Base-by-base conservation (phyloP, 495 filamentous ascomycete species). In the Pseudevernia furfuracea region DNA sequence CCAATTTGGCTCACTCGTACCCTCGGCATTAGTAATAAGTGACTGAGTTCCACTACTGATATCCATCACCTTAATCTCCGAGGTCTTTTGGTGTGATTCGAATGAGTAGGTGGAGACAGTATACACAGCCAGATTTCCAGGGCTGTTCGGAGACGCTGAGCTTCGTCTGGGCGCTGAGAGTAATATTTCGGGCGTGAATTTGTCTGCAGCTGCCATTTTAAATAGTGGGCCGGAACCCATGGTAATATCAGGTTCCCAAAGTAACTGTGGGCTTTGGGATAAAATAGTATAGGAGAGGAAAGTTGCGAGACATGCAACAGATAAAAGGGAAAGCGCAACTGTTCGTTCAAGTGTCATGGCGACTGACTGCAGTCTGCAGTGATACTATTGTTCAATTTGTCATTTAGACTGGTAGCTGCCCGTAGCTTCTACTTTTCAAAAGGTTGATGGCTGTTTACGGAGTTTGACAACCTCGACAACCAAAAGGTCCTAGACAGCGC, bases 131-230 rank as follows among this genome's bases (percentile, higher is more conserved):
- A 84, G 77, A 19, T 80, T 89, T 9, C 89, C 91, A 41, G 82
- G 77, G 9, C 82, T 69, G 72, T 94, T 96, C 37, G 93, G 91
- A 19, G 87, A 74, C 32, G 88, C 92, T 28, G 85, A 71, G 49
- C 89, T 89, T 48, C 93, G 85, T 41, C 93, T 85, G 37, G 93
- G 91, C 19, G 91, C 91, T 69, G 86, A 86, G 69, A 97, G 84
- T 61, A 97, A 83, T 44, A 92, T 87, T 72, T 90, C 84, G 9
- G 88, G 88, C 1, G 85, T 89, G 74, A 91, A 90, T 69, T 86
- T 87, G 71, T 82, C 83, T 9, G 85, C 82, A 68, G 88, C 78
- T 59, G 85, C 85, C 86, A 90, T 90, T 14, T 65, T 73, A 44
- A 66, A 70, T 72, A 70, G 48, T 58, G 65, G 65, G 59, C 38